These are phyloP conservation scores for Colletotrichum siamense DNA, from an alignment of 2,329 filamentous ascomycete genomes.

Conservation along the genomic window DNA sequence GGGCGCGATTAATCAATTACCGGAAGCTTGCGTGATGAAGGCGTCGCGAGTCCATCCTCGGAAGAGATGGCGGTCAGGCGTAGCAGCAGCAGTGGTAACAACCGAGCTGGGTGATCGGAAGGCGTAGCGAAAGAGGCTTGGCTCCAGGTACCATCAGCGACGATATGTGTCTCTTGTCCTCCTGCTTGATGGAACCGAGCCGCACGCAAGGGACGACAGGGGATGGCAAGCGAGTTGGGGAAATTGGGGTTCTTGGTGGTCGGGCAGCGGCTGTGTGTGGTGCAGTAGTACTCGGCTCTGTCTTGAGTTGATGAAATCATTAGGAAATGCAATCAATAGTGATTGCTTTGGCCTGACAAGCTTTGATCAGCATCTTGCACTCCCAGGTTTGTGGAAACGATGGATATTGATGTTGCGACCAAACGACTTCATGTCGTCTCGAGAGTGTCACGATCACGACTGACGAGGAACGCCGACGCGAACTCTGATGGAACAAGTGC, in stretches of 20 bases:
- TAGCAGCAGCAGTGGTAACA: not conserved
- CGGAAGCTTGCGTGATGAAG: not conserved
- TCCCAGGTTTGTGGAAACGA: not conserved
- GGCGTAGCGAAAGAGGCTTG: conserved; percentile 7
- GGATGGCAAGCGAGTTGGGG: not conserved
- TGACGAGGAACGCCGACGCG: not conserved
- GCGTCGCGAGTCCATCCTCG: not conserved
- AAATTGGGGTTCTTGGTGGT: not conserved
- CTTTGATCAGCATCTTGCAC: not conserved
- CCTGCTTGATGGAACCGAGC: not conserved
- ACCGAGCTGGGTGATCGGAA: not conserved
- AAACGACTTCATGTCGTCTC: not conserved
- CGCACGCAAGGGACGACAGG: conserved; percentile 8
- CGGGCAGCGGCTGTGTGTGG: not conserved
- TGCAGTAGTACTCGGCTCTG: not conserved
- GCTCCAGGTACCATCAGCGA: conserved; percentile 5
- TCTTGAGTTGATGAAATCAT: not conserved
- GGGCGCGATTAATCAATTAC: not conserved
- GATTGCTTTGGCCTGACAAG: not conserved
- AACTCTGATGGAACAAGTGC: not conserved
- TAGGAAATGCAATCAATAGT: not conserved
- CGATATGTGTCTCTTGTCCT: not conserved
- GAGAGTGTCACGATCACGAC: not conserved
- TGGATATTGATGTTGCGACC: not conserved
- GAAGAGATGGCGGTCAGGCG: not conserved